A percentile compares a stretch with the other conserved stretches of the same genome.
These are phyloP conservation scores for Thecaphora frezii DNA, from an alignment of 1,284 basidiomycete species.

Conservation along the genomic window DNA sequence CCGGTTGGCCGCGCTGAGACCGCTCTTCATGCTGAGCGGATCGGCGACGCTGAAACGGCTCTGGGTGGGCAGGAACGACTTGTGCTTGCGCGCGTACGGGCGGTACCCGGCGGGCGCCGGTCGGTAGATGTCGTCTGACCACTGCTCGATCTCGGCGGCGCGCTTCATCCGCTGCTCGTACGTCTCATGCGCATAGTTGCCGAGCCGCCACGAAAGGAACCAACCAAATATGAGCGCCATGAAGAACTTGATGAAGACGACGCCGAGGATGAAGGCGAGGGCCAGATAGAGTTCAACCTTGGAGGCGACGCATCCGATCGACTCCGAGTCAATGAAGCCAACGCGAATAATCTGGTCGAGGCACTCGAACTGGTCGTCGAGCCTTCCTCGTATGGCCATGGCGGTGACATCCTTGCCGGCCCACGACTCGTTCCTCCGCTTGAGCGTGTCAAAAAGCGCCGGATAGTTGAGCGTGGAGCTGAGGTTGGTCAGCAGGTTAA, in stretches of 20 bases:
- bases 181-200: constrained; percentile 89
- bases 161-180: constrained; percentile 92
- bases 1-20: constrained; percentile 12
- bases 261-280: constrained; percentile 94
- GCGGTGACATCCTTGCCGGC: constrained; percentile 84
- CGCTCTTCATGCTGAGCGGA: constrained; percentile 41
- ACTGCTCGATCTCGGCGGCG: constrained; percentile 87
- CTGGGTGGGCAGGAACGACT: constrained; percentile 71
- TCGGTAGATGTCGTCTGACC: constrained; percentile 93
- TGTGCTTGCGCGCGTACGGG: constrained; percentile 73
- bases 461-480: constrained; percentile 77
- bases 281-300: constrained; percentile 91
- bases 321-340: constrained; percentile 90
- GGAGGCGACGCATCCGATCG: constrained; percentile 93
- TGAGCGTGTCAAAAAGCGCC: constrained; percentile 76
- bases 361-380: constrained; percentile 71
- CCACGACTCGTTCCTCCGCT: constrained; percentile 71
- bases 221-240: constrained; percentile 97
- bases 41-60: constrained; percentile 62
- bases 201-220: constrained; percentile 93
- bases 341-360: constrained; percentile 81
- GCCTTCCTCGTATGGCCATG: constrained; percentile 72
- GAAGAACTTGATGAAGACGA: constrained; percentile 88
- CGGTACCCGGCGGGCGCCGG: constrained; percentile 88
- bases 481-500: constrained; percentile 81